phyloP scores from a whole-genome alignment of 2,329 filamentous ascomycete genomes.

The Neonectria sp. region DNA sequence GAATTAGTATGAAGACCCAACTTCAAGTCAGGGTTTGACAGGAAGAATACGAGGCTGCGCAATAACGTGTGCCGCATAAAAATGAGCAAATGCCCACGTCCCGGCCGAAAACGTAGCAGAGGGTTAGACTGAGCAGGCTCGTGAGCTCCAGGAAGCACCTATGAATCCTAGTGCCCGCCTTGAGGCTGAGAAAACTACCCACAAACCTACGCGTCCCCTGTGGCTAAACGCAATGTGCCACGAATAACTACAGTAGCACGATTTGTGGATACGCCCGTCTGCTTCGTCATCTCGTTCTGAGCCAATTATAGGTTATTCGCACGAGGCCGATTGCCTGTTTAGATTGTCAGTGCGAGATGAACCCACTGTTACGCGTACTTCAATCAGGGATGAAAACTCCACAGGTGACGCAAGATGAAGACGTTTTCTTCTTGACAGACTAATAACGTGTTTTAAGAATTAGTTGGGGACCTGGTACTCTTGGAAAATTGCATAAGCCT shows the following conservation, averaged over 20 bases:
- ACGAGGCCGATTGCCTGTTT: too few relatives aligned
- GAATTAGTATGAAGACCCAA: neutral
- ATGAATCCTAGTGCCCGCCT: neutral
- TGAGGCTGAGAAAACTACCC: neutral
- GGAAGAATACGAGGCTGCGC: neutral
- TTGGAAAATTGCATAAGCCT: too few relatives aligned
- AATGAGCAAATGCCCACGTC: neutral
- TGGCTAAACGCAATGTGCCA: neutral
- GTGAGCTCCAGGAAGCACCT: neutral
- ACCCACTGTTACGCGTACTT: too few relatives aligned
- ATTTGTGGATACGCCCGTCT: neutral
- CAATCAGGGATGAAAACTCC: too few relatives aligned
- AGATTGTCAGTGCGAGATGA: too few relatives aligned
- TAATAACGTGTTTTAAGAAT: too few relatives aligned
- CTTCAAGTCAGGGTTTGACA: neutral
- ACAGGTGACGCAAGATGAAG: too few relatives aligned
- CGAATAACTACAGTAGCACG: neutral
- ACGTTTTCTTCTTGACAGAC: too few relatives aligned
- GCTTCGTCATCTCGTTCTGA: neutral
- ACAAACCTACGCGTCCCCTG: neutral
- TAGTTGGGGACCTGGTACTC: too few relatives aligned
- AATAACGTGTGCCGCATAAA: neutral
- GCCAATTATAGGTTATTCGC: neutral
- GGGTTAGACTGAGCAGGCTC: neutral
- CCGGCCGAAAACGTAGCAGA: neutral